A percentile compares a stretch with the other conserved stretches of the same genome.
Evolutionary conservation across 768 basidiomycete genomes (phyloP).

Genomic region (Kwoniella pini): DNA sequence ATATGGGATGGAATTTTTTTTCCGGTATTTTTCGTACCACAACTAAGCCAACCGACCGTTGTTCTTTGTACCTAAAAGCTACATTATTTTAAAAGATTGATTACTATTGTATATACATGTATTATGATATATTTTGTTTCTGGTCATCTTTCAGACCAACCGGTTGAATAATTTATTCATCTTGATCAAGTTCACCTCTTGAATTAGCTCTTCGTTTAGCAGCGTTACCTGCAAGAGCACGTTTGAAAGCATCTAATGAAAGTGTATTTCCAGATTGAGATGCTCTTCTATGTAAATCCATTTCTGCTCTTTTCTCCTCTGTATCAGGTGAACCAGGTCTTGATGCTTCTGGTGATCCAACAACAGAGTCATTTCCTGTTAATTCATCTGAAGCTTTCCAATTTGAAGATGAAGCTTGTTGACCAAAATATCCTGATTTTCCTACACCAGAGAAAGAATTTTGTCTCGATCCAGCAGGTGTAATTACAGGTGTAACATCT

Average conservation of each 20-base stretch:
- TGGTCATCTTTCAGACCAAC: too few relatives aligned
- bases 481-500: slow-evolving; percentile 51
- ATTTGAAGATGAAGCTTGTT: slow-evolving; percentile 10
- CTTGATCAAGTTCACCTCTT: slow-evolving; percentile 21
- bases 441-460: slow-evolving; percentile 44
- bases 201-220: slow-evolving; percentile 35
- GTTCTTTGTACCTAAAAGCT: too few relatives aligned
- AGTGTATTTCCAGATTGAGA: slow-evolving; percentile 26
- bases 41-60: too few relatives aligned
- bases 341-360: slow-evolving; percentile 43
- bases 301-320: slow-evolving; percentile 24
- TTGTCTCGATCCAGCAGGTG: slow-evolving; percentile 49
- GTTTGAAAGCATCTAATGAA: slow-evolving; percentile 51
- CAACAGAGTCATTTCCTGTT: slow-evolving; percentile 53
- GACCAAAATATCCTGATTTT: slow-evolving; percentile 7
- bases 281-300: slow-evolving; percentile 18
- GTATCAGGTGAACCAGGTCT: slow-evolving; percentile 35
- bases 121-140: too few relatives aligned
- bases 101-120: too few relatives aligned
- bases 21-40: too few relatives aligned
- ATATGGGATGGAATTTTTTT: too few relatives aligned
- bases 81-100: too few relatives aligned
- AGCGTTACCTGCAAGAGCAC: slow-evolving; percentile 49
- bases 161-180: slow-evolving; percentile 6
- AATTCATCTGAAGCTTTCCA: slow-evolving; percentile 49